Conservation (phyloP, 2,329 filamentous ascomycete species). For the Penicillium brevicompactum region DNA sequence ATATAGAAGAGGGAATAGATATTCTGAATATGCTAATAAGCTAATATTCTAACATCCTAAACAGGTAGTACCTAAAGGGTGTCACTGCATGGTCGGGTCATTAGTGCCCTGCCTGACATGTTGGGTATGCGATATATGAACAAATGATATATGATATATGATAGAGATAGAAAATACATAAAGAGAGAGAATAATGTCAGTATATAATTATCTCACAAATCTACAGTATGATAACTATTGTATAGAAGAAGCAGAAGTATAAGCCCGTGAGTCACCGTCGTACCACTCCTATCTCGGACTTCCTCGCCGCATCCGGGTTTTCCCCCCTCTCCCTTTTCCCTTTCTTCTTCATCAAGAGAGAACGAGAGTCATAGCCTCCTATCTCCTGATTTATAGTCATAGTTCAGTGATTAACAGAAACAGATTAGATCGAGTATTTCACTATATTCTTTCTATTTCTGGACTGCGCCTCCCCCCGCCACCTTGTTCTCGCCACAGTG, state of each 20-base stretch:
- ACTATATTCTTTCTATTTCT: conserved; percentile 11
- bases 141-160: neutral
- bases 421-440: conserved; percentile 5
- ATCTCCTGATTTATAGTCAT: conserved; percentile 5
- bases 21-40: too few species aligned
- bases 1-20: too few species aligned
- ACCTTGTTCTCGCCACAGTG: conserved; percentile 19
- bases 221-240: neutral
- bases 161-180: neutral
- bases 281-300: conserved; percentile 13
- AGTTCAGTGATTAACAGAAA: neutral
- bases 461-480: conserved; percentile 16
- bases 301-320: conserved; percentile 11
- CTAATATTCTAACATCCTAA: too few species aligned
- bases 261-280: conserved; percentile 8
- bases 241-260: neutral
- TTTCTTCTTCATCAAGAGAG: neutral
- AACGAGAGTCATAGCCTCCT: neutral
- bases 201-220: too few species aligned
- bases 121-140: neutral
- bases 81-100: conserved; percentile 6
- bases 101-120: neutral
- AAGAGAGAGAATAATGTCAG: neutral
- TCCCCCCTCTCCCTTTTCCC: neutral
- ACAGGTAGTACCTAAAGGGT: neutral